Base-by-base conservation (phyloP, 768 basidiomycete genomes). In the Panaeolus papilionaceus region DNA sequence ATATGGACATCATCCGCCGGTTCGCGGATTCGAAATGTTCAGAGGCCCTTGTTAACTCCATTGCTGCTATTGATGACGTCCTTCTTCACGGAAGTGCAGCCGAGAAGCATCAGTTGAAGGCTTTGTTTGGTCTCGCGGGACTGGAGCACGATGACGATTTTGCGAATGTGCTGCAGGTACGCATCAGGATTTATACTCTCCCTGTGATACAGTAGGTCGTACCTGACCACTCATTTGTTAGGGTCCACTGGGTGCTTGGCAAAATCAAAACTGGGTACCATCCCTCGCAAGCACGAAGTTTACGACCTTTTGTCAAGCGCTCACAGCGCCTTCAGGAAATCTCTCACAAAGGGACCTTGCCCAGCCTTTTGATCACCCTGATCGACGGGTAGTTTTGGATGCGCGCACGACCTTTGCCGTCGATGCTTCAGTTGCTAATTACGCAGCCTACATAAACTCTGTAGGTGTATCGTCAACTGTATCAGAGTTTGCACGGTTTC, bases 221-320 rank as follows among this genome's bases (percentile, higher is more conserved):
- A 9, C 20, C 64, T 65, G 39, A 40, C n/a, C 16, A 20, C 28
- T 65, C 33, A 61, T 38, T 23, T 26, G 12, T 26, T 23, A 93
- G 86, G 74, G 71, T 45, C 91, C 92, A 2, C 80, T 95, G 26
- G 86, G 85, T 1, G 78, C 78, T 7, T 97, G 94, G 92, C 96
- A 98, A 80, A 83, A 81, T 0, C 91, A 91, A 76, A 90, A 89
- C 74, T 98, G 96, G 96, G 92, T 96, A 75, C 90, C 92, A 0
- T 77, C 78, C 11, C 86, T 91, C 47, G 85, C 83, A 8, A 90
- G 85, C 72, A 84, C 83, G 0, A 74, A 65, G 0, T 95, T 93
- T 68, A 88, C 92, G 64, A 78, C 86, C 38, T 94, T 94, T 74
- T 94, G 92, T 73, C 78, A 78, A 26, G 77, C 83, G 0, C 74